Conservation (phyloP, 371 early-diverging fungal species). For the Haplosporangium sp. region DNA sequence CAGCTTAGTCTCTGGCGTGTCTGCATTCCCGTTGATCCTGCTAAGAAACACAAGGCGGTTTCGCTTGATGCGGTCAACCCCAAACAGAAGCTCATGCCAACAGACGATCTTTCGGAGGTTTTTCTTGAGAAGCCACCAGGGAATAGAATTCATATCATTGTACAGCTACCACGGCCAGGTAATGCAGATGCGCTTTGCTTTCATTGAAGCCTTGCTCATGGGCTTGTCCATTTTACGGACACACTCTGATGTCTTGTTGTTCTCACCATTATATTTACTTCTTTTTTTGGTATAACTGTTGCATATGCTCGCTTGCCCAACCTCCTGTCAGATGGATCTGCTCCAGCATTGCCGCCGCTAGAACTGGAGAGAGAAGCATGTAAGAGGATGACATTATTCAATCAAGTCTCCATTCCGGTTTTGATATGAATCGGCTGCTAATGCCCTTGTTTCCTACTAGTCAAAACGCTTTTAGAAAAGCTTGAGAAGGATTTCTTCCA, state of each 20-base stretch:
- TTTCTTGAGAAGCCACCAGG: background rate
- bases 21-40: background rate
- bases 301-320: background rate
- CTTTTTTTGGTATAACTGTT: background rate
- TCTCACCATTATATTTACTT: background rate
- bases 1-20: no score
- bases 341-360: conserved; percentile 2
- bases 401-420: background rate
- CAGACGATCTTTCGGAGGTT: conserved; percentile 3
- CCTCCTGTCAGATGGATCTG: conserved; percentile 3
- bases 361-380: conserved; percentile 16
- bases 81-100: background rate
- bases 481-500: conserved; percentile 22
- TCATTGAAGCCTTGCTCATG: background rate
- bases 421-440: background rate
- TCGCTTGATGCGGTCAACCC: background rate
- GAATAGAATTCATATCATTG: conserved; percentile 21
- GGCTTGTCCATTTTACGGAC: conserved; percentile 4
- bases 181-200: conserved; percentile 8
- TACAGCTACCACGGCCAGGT: conserved; percentile 30
- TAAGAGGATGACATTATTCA: conserved; percentile 3
- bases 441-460: conserved; percentile 4
- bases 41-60: background rate
- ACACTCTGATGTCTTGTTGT: background rate
- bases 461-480: conserved; percentile 17